These are phyloP conservation scores for Golubevia sp. DNA, from an alignment of 1,284 basidiomycete genomes.

Conservation along the genomic window DNA sequence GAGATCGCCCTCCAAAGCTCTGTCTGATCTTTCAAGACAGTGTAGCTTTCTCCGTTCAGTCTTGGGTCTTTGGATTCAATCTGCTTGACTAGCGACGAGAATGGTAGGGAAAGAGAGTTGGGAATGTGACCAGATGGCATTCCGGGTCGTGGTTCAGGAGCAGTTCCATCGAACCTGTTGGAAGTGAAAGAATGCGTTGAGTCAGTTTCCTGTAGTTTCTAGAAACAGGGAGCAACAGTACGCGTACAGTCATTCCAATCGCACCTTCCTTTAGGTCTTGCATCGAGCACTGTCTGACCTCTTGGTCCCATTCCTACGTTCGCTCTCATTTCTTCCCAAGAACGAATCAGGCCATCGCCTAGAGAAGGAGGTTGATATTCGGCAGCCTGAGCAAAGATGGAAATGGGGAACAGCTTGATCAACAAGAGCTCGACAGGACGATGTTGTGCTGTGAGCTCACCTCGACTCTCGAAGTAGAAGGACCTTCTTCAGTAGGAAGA, in stretches of 20 bases:
- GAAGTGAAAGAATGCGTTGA: not conserved
- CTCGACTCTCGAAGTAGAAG: slow-evolving; percentile 8
- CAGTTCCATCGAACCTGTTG: slow-evolving; percentile 30
- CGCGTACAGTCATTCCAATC: too few species aligned
- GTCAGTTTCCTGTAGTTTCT: not conserved
- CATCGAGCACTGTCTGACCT: slow-evolving; percentile 50
- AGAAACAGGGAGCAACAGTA: not conserved
- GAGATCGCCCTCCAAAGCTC: slow-evolving; percentile 68
- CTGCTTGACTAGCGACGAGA: slow-evolving; percentile 31
- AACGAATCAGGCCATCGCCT: slow-evolving; percentile 32
- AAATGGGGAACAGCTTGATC: too few species aligned
- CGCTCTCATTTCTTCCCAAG: slow-evolving; percentile 52
- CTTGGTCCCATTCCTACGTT: slow-evolving; percentile 35
- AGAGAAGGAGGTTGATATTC: slow-evolving; percentile 28
- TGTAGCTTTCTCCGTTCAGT: slow-evolving; percentile 27
- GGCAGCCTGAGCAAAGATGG: too few species aligned
- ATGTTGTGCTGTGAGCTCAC: slow-evolving; percentile 67
- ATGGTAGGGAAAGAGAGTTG: slow-evolving; percentile 42
- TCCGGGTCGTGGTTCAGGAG: slow-evolving; percentile 48
- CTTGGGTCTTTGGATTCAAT: not conserved
- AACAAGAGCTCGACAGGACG: too few species aligned
- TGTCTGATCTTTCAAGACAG: slow-evolving; percentile 46
- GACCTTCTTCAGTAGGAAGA: slow-evolving; percentile 24
- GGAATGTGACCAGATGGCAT: slow-evolving; percentile 58
- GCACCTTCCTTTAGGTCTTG: slow-evolving; percentile 35